Base-by-base conservation (phyloP, 345 rosid genomes). In the Brassica rapa region DNA sequence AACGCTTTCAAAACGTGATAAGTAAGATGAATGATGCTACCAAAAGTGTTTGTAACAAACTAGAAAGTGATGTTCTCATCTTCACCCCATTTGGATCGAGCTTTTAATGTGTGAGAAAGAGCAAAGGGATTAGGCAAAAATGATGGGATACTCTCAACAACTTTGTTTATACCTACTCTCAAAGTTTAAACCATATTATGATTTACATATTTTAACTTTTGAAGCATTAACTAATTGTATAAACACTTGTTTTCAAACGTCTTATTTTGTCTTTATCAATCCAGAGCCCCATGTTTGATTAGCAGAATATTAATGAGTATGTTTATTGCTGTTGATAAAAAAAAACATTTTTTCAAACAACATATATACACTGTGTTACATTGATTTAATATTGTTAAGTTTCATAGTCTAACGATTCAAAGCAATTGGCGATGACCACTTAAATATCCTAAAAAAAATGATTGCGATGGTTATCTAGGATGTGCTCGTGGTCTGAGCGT, bases 91-190 rank as follows among this genome's bases (percentile, higher is more conserved):
- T 79, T 72, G 63, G 65, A 51, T 21, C 60, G 32, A 1, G 27
- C 29, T 71, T 71, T 77, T 35, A 35, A 72, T 78, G 61, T 35
- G 53, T 57, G 67, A 41, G 32, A 66, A 77, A 41, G 19, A 57
- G 76, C 32, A n/a, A 71, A 64, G 1, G 24, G 9, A 57, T 57
- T 66, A 66, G 72, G 73, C 43, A 72, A 66, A 78, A 66, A 66
- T 72, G 68, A 78, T 72, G 82, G 59, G 77, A 71, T 71, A 59
- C 53, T 66, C 73, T 72, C 73, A 78, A 78, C 81, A 65, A 72
- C 81, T 78, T 66, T 78, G 39, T 71, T 77, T 65, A 57, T 41
- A 49, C 77, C 72, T 61, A 76, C 39, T 61, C 53, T 7, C 70
- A 14, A 61, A 41, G 35, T 51, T 30, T 51, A 64, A 65, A 53